phyloP scores from a whole-genome alignment of 1,284 basidiomycete species.

The Abortiporus biennis region DNA sequence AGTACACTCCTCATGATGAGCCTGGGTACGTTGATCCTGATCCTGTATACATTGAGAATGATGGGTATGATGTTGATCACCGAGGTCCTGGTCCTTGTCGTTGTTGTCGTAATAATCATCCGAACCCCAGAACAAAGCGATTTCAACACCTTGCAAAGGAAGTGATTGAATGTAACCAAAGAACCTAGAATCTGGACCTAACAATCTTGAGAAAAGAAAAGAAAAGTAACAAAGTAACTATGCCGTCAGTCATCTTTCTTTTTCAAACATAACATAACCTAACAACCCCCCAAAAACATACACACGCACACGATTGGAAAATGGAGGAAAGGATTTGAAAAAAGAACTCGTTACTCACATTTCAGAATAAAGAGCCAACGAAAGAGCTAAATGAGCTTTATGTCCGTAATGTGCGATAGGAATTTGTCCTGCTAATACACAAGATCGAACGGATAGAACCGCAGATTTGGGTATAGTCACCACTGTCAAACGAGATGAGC shows the following conservation, averaged over 20 bases:
- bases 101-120: constrained; percentile 14
- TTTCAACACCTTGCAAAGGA: constrained; percentile 41
- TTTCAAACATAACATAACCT: background rate
- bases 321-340: constrained; percentile 2
- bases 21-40: no score
- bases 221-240: constrained; percentile 12
- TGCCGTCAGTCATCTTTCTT: constrained; percentile 1
- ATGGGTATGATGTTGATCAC: no score
- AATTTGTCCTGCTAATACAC: constrained; percentile 32
- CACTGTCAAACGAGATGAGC: constrained; percentile 37
- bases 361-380: constrained; percentile 59
- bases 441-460: constrained; percentile 58
- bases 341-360: constrained; percentile 37
- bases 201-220: constrained; percentile 26
- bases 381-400: constrained; percentile 51
- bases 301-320: background rate
- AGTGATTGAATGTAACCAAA: constrained; percentile 64
- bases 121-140: constrained; percentile 61
- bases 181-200: constrained; percentile 49
- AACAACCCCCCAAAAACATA: background rate
- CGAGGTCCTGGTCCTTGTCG: constrained; percentile 12
- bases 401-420: constrained; percentile 43
- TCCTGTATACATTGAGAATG: no score
- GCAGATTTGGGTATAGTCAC: constrained; percentile 58
- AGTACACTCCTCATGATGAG: no score